Conservation (phyloP, 1,284 basidiomycete species). For the Flammula alnicola region DNA sequence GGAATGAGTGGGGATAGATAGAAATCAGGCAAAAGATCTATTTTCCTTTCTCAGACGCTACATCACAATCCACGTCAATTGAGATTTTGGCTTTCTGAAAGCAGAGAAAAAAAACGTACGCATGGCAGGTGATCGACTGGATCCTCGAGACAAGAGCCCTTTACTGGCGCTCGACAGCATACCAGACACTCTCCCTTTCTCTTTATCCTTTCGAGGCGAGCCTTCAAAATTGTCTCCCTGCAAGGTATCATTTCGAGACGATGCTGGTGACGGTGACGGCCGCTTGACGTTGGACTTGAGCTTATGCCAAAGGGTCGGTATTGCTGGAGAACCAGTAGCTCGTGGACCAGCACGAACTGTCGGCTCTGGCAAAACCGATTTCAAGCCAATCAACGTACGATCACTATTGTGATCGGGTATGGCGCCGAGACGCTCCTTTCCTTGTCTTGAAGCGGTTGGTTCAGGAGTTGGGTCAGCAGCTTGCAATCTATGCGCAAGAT, state of each 20-base stretch:
- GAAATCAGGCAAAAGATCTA: not conserved
- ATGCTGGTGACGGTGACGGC: too few relatives aligned
- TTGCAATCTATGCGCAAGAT: conserved; percentile 6
- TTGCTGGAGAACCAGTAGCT: conserved; percentile 10
- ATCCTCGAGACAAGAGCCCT: conserved; percentile 20
- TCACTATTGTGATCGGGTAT: conserved; percentile 6
- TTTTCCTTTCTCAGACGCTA: not conserved
- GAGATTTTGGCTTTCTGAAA: not conserved
- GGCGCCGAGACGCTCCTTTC: not conserved
- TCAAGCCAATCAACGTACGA: conserved; percentile 12
- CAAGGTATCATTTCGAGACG: too few relatives aligned
- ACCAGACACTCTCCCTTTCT: conserved; percentile 19
- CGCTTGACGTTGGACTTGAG: conserved; percentile 38
- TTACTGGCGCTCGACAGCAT: conserved; percentile 25
- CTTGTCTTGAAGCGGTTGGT: too few relatives aligned
- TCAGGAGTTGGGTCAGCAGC: too few relatives aligned
- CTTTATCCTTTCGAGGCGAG: conserved; percentile 19
- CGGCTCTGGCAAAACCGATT: conserved; percentile 1
- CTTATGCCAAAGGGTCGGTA: conserved; percentile 39
- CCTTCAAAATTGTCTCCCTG: conserved; percentile 2
- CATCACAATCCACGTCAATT: not conserved
- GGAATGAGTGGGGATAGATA: too few relatives aligned
- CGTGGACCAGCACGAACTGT: not conserved
- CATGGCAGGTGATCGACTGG: conserved; percentile 18
- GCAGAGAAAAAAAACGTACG: conserved; percentile 1